These are phyloP conservation scores for Somion occarium DNA, from an alignment of 1,284 basidiomycete genomes.

Conservation along the genomic window DNA sequence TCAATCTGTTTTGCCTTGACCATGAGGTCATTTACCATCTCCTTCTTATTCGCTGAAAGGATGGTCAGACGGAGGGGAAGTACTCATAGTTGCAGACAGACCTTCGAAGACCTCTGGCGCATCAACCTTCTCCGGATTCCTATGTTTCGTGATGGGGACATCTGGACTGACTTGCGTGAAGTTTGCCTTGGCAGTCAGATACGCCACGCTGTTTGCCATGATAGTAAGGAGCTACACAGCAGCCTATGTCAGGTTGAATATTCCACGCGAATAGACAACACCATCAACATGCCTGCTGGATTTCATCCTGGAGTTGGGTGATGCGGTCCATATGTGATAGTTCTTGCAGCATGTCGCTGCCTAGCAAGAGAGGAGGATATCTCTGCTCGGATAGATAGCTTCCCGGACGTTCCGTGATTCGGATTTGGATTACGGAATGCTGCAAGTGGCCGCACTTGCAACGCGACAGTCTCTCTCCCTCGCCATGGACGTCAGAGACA, in stretches of 20 bases:
- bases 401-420: not conserved
- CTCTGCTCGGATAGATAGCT: not conserved
- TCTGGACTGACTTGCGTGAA: constrained; percentile 70
- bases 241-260: not conserved
- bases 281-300: constrained; percentile 56
- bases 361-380: not conserved
- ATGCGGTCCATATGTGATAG: constrained; percentile 85
- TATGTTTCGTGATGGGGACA: constrained; percentile 71
- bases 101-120: constrained; percentile 64
- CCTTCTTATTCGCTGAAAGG: constrained; percentile 69
- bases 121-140: constrained; percentile 67
- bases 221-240: constrained; percentile 69
- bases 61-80: constrained; percentile 9
- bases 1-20: constrained; percentile 84
- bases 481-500: not conserved
- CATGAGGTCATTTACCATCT: constrained; percentile 74
- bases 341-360: constrained; percentile 80
- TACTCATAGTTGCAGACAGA: constrained; percentile 22
- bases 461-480: not conserved
- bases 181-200: constrained; percentile 67
- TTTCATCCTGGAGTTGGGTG: constrained; percentile 84
- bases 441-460: not conserved
- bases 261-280: not conserved
- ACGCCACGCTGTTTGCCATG: constrained; percentile 73
- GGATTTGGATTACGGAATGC: not conserved